Conservation (phyloP, 2,329 filamentous ascomycete genomes). For the Hymenoscyphus fraxineus region DNA sequence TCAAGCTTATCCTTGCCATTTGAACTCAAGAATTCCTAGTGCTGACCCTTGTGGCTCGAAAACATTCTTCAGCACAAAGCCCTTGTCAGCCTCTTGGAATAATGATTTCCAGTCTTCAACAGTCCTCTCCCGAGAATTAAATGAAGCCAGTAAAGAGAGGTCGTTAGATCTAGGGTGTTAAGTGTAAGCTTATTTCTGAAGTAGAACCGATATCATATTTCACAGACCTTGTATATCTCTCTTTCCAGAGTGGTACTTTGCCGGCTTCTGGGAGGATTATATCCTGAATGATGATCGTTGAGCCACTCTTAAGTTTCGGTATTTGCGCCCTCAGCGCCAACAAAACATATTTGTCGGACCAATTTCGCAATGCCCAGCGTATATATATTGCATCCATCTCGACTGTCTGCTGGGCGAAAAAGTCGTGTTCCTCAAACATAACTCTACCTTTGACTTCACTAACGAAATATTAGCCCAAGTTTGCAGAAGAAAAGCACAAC, state of each 20-base stretch:
- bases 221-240: conserved; percentile 37
- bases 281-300: conserved; percentile 34
- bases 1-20: background rate
- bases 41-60: background rate
- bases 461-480: conserved; percentile 24
- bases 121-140: conserved; percentile 46
- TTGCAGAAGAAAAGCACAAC: background rate
- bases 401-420: conserved; percentile 44
- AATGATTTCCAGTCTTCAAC: conserved; percentile 45
- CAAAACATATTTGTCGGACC: conserved; percentile 40
- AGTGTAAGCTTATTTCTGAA: background rate
- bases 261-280: conserved; percentile 31
- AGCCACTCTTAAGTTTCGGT: conserved; percentile 40
- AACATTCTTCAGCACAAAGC: conserved; percentile 33
- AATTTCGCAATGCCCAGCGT: conserved; percentile 47
- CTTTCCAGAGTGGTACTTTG: conserved; percentile 27
- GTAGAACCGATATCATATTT: no score
- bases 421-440: conserved; percentile 39
- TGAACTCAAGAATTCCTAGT: conserved; percentile 2
- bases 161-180: conserved; percentile 44
- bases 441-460: conserved; percentile 24
- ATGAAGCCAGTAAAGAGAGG: conserved; percentile 48
- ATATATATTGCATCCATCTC: conserved; percentile 43
- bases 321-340: conserved; percentile 37
- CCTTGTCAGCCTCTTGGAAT: conserved; percentile 44